A percentile compares a stretch with the other conserved stretches of the same genome.
phyloP scores from a whole-genome alignment of 129 eudicot genomes.

The Daucus carota region DNA sequence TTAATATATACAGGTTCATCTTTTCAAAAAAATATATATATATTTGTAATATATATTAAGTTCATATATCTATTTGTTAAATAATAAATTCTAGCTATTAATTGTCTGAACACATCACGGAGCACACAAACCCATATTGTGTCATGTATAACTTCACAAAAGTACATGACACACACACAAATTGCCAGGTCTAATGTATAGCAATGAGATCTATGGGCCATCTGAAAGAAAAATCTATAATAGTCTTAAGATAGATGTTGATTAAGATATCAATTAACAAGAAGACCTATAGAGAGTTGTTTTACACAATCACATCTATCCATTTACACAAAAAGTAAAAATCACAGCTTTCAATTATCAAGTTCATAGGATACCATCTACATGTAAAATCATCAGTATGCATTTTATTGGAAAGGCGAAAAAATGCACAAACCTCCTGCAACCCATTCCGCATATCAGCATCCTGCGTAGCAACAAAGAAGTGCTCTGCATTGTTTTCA shows the following conservation, averaged over 20 bases:
- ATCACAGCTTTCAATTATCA: neutral
- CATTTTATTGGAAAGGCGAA: neutral
- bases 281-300: neutral
- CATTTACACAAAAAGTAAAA: neutral
- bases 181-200: no score
- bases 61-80: no score
- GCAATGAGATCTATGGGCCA: neutral
- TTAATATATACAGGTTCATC: no score
- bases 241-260: no score
- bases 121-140: no score
- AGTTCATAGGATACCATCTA: neutral
- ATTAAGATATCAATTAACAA: neutral
- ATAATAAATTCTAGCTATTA: no score
- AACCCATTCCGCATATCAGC: conserved; percentile 68
- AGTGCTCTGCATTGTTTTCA: conserved; percentile 74
- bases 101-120: no score
- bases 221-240: neutral
- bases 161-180: no score
- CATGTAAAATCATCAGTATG: neutral
- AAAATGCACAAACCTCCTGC: conserved; percentile 48
- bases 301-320: neutral
- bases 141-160: no score
- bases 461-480: conserved; percentile 92
- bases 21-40: no score
- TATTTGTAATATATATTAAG: no score